Evolutionary conservation across 495 filamentous ascomycete species (phyloP), one percentile per base, ranked within the genome.

Genomic region (Hypoxylon intermedium): DNA sequence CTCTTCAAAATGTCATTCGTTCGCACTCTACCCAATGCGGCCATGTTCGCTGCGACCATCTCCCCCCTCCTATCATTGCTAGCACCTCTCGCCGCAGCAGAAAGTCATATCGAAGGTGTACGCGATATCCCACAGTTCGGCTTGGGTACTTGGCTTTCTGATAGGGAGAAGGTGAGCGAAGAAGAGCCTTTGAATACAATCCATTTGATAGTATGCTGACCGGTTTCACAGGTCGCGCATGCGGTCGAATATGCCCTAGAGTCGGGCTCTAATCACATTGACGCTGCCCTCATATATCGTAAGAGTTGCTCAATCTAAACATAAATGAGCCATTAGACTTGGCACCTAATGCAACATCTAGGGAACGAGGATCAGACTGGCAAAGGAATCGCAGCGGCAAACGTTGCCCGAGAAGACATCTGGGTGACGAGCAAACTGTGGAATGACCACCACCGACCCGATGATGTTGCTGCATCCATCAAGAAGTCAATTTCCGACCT

Each of bases 371-470:
- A 63, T 6, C n/a, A 67, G 31, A 65, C 82, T 5, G 87, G 87
- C 5, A 64, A 75, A 18, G 86, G 80, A 20, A 85, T 89, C 70
- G 76, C 76, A 30, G 76, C 82, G 21, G 77, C 80, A 41, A 75
- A 76, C 20, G 67, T 86, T n/a, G 75, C 81, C 16, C 83, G 87
- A 31, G 70, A 80, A 13, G 76, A 89, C 28, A 69, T 89, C 53
- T 90, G 87, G 75, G 74, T 90, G n/a, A 88, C 87, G 3, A 84
- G 78, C 52, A 91, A 91, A 71, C 72, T 90, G 13, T 90, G 86
- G 87, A 87, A 85, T 72, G 82, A 83, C 42, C 80, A 83, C 59
- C 87, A 90, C 59, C 82, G 85, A 46, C 82, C 85, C 1, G 79
- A 85, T 21, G 83, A 85, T 40, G 88, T 87, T 2, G 73, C 69